These are phyloP conservation scores for Plantago lanceolata DNA, from an alignment of 305 asterid species.

Conservation along the genomic window DNA sequence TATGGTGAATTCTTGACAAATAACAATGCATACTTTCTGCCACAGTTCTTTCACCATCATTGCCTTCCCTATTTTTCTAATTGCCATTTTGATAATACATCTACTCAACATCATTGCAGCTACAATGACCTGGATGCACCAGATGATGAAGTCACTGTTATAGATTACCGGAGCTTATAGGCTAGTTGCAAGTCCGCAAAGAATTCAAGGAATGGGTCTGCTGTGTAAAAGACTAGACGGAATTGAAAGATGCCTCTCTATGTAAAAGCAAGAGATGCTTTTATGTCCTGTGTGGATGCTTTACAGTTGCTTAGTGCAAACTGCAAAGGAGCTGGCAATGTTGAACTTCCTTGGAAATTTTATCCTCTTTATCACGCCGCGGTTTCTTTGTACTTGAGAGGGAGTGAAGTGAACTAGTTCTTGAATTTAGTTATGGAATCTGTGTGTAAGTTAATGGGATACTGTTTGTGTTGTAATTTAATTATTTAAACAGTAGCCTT, in stretches of 20 bases:
- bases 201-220: background rate
- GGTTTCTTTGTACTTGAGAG: background rate
- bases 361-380: too few species aligned
- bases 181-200: background rate
- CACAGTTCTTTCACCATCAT: background rate
- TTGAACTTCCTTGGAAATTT: too few species aligned
- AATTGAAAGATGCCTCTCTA: background rate
- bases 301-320: too few species aligned
- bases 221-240: background rate
- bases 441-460: background rate
- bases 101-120: constrained; percentile 43
- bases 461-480: background rate
- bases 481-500: too few species aligned
- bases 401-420: background rate
- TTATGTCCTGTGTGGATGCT: background rate
- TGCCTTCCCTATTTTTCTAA: background rate
- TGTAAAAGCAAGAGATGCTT: background rate
- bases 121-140: constrained; percentile 99
- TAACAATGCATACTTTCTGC: background rate
- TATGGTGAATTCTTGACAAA: too few species aligned
- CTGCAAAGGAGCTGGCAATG: too few species aligned
- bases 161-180: constrained; percentile 94
- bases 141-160: constrained; percentile 95
- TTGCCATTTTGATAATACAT: constrained; percentile 3
- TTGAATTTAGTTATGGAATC: background rate